Base-by-base conservation (phyloP, 2,329 filamentous ascomycete species). In the Claviceps capensis region DNA sequence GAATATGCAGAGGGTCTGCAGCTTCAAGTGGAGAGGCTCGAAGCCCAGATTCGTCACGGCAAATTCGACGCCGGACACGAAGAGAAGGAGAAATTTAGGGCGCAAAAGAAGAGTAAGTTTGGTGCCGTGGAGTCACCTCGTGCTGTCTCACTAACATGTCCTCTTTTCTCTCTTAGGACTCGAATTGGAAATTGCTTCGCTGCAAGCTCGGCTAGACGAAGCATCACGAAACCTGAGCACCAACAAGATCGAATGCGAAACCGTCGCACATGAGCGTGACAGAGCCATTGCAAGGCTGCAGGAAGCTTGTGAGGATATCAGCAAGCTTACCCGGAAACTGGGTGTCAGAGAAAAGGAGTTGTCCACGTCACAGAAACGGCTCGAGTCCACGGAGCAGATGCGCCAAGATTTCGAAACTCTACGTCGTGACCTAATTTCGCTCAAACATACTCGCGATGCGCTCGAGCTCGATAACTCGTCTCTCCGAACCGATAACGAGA, bases 181-280 rank as follows among this genome's bases (percentile, higher is more conserved):
- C 41, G 77, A 84, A 61, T 69, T 76, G 26, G 73, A 80, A 59
- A 69, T 86, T 44, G 73, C 78, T 47, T 72, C 78, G 19, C 68
- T 86, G 40, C 78, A 83, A 59, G 69, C 74, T 7, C 79, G 78
- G 16, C 68, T 86, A 1, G 79, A 84, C 54, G 74, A 82, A 56
- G 73, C 78, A 40, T 79, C 81, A 51, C 77, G 77, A 45, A 83
- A 83, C 60, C 69, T 78, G 23, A 79, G 75, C 54, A 72, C 79
- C n/a, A 72, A 76, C 38, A 79, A 85, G 49, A 80, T 82, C 50
- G 76, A 81, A 55, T 81, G 77, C 53, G 78, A 83, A 55, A 76
- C 80, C 3, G 67, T 85, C 43, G 72, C 74, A 3, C 73, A 77
- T 34, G 84, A 87, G 64, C 76, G 81, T 34, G 82, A 86, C 57